Percentiles rank a stretch among this genome's conserved stretches.
These are phyloP conservation scores for Erodium texanum DNA, from an alignment of 441 rosid species.

Conservation along the genomic window DNA sequence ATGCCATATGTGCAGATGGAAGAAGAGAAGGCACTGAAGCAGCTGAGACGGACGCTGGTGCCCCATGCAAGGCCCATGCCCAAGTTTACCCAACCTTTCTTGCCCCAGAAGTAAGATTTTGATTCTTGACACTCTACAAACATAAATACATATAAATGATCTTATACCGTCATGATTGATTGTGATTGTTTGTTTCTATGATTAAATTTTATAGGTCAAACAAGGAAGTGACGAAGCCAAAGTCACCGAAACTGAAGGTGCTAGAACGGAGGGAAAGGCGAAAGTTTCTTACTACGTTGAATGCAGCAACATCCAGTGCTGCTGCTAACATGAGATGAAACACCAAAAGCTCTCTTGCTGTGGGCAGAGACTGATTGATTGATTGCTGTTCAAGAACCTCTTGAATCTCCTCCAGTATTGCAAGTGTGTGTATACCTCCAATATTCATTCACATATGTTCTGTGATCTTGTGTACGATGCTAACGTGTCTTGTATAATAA, in stretches of 20 bases:
- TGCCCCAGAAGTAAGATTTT: constrained; percentile 60
- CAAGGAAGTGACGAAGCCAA: constrained; percentile 65
- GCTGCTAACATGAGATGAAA: constrained; percentile 15
- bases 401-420: background rate
- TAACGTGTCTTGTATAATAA: too few relatives aligned
- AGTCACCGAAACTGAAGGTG: constrained; percentile 59
- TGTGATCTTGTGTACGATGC: too few relatives aligned
- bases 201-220: constrained; percentile 38
- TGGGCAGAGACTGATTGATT: background rate
- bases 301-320: background rate
- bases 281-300: constrained; percentile 19
- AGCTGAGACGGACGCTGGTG: constrained; percentile 80
- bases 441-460: background rate
- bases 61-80: constrained; percentile 90
- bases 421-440: background rate
- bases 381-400: constrained; percentile 7
- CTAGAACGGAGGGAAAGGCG: constrained; percentile 45
- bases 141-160: background rate
- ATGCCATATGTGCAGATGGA: constrained; percentile 37
- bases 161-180: background rate
- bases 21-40: constrained; percentile 85
- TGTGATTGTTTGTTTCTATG: background rate
- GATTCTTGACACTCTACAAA: background rate
- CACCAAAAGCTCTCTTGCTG: background rate
- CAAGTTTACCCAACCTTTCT: constrained; percentile 71